phyloP scores from a whole-genome alignment of 116 monocot genomes.

The Cymodocea nodosa region DNA sequence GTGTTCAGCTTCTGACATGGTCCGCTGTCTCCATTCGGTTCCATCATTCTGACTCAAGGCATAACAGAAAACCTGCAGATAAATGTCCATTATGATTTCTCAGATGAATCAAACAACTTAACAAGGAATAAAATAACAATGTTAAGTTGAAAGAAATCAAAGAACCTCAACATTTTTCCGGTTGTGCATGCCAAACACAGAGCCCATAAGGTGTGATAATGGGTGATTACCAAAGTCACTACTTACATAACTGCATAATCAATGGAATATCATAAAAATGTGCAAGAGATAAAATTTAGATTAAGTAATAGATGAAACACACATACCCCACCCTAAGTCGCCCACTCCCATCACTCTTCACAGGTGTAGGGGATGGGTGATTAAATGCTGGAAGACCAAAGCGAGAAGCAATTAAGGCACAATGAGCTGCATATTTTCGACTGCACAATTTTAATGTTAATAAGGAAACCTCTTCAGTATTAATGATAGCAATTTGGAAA shows the following conservation, averaged over 20 bases:
- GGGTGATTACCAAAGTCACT: constrained; percentile 99
- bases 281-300: not conserved
- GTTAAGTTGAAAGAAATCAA: not conserved
- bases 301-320: not conserved
- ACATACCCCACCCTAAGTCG: constrained; percentile 81
- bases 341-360: constrained; percentile 48
- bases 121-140: not conserved
- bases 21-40: constrained; percentile 89
- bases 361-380: constrained; percentile 55
- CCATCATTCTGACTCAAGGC: constrained; percentile 96
- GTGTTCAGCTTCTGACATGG: constrained; percentile 77
- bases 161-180: constrained; percentile 71
- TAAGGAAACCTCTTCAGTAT: not conserved
- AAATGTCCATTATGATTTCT: not conserved
- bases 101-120: no score
- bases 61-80: constrained; percentile 62
- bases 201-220: constrained; percentile 94
- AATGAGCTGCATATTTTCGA: constrained; percentile 88
- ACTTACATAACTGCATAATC: constrained; percentile 72
- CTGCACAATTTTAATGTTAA: constrained; percentile 23
- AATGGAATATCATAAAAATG: not conserved
- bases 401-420: constrained; percentile 78
- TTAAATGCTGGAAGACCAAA: constrained; percentile 54
- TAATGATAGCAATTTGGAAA: not conserved
- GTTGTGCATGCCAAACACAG: constrained; percentile 96